These are phyloP conservation scores for Caulochytrium protostelioides DNA, from an alignment of 371 early-diverging fungal genomes.

Conservation along the genomic window DNA sequence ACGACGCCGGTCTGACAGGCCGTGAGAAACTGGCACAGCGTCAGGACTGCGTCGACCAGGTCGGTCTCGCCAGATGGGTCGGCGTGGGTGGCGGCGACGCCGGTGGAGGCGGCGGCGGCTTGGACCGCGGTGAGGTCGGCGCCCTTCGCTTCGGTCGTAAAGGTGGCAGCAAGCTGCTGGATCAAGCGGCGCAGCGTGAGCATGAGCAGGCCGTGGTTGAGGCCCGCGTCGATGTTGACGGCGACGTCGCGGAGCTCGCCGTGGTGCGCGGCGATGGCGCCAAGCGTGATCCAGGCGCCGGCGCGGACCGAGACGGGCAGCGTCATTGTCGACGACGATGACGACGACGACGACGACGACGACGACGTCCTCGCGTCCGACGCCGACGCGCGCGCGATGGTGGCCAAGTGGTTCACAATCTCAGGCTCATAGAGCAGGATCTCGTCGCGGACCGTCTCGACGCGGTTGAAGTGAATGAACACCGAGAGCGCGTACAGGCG, in stretches of 20 bases:
- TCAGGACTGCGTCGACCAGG: conserved; percentile 63
- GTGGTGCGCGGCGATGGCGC: conserved; percentile 56
- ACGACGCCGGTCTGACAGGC: conserved; percentile 61
- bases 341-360: too few relatives aligned
- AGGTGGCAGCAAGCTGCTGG: background rate
- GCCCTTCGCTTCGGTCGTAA: background rate
- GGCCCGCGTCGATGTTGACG: conserved; percentile 67
- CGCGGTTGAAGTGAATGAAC: too few relatives aligned
- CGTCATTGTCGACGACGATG: too few relatives aligned
- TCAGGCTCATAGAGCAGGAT: conserved; percentile 47
- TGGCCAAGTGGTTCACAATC: too few relatives aligned
- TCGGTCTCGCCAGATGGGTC: too few relatives aligned
- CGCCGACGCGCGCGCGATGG: too few relatives aligned
- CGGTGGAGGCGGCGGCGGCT: background rate
- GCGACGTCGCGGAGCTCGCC: conserved; percentile 53
- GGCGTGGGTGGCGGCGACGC: background rate
- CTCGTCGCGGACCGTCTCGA: too few relatives aligned
- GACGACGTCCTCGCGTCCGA: too few relatives aligned
- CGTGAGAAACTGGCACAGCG: conserved; percentile 48
- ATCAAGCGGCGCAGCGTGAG: conserved; percentile 49
- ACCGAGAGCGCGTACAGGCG: too few relatives aligned
- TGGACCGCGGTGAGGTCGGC: conserved; percentile 4
- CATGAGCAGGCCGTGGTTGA: conserved; percentile 77
- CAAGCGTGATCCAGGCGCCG: too few relatives aligned
- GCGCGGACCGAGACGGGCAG: too few relatives aligned